Conservation (phyloP, 345 rosid species). For the Hevea brasiliensis region DNA sequence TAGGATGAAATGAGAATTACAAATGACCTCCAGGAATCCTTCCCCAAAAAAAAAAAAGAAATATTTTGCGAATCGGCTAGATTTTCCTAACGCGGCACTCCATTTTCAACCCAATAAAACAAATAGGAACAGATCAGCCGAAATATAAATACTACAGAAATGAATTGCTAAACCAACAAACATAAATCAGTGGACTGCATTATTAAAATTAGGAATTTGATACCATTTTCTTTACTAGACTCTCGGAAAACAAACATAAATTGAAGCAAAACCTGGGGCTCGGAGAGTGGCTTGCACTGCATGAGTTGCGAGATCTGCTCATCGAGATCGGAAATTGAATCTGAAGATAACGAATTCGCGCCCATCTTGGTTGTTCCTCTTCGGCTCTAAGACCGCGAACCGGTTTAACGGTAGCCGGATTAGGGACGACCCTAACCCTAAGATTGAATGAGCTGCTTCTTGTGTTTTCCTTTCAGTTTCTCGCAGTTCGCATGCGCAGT, state of each 20-base stretch:
- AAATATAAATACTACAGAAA: background rate
- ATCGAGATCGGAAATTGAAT: constrained; percentile 56
- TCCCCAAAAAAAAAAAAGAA: background rate
- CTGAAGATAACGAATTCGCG: constrained; percentile 59
- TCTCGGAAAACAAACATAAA: constrained; percentile 1
- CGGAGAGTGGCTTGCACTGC: constrained; percentile 68
- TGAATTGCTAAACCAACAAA: background rate
- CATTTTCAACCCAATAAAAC: background rate
- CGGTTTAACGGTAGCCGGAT: constrained; percentile 32
- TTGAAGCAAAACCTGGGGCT: constrained; percentile 13
- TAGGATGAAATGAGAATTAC: background rate
- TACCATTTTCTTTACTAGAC: background rate
- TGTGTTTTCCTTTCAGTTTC: constrained; percentile 24
- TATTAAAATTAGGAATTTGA: background rate
- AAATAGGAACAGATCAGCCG: background rate
- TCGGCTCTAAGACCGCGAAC: constrained; percentile 12
- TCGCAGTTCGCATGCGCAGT: constrained; percentile 23
- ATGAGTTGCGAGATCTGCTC: constrained; percentile 58
- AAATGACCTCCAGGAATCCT: background rate
- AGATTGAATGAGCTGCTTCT: background rate
- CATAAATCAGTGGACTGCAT: background rate
- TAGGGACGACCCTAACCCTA: constrained; percentile 63
- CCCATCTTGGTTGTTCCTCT: constrained; percentile 49
- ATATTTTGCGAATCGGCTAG: background rate
- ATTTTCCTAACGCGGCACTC: background rate